Base-by-base conservation (phyloP, 2,329 filamentous ascomycete species). In the Aspergillus sp. region DNA sequence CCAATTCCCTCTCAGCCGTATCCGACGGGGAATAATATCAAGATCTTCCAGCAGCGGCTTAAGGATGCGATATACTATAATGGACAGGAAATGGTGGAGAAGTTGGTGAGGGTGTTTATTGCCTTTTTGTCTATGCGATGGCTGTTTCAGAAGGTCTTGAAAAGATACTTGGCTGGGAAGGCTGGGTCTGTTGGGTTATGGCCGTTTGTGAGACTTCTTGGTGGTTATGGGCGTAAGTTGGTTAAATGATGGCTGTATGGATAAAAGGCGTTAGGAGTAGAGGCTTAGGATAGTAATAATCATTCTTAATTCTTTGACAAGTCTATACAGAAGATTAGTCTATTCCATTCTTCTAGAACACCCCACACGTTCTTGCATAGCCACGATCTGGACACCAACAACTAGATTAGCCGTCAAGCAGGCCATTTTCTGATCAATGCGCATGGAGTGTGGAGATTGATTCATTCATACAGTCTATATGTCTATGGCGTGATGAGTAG, bases 1-100 rank as follows among this genome's bases (percentile, higher is more conserved):
- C 44, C 45, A 4, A 34, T 51, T 2, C 49, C 46, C 1, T 29
- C 36, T 3, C 5, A 36, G 6, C 39, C 26, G 7, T 35, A 43
- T 31, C 40, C 43, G 19, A 19, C n/a, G 11, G 34, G 19, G 34
- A 36, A 36, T 36, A 10, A 19, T 6, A 6, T 36, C 7, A 13
- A 10, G 19, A 26, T 27, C 7, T 19, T 36, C 4, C 34, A 36
- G 34, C 34, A 10, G 3, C n/a, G 9, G 4, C 26, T 36, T 26
- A 12, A 19, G 19, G 19, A 36, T 19, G 34, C 34, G 12, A 19
- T 36, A 19, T 36, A 11, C 7, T 36, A 36, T 10, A 36, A 36
- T 11, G 34, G 33, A 34, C 1, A 34, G n/a, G 33, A 34, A 11
- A 34, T 34, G 33, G 2, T 34, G 2, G 33, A 34, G 5, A 34